Percentiles rank a stretch among this genome's conserved stretches.
These are phyloP conservation scores for Marasmius tenuissimus DNA, from an alignment of 1,284 basidiomycete species.

Conservation along the genomic window DNA sequence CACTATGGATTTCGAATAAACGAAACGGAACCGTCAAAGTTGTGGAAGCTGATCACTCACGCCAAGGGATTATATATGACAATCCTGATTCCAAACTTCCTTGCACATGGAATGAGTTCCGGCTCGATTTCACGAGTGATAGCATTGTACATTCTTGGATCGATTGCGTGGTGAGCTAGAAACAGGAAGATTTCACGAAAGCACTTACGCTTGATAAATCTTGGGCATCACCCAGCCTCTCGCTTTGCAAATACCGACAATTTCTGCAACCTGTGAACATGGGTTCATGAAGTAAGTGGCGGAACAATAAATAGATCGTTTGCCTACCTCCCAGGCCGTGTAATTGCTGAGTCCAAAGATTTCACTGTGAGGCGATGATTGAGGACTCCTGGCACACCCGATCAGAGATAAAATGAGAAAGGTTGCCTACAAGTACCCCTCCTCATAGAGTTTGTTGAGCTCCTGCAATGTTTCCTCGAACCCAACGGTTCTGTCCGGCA, in stretches of 20 bases:
- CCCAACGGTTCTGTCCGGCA: constrained; percentile 45
- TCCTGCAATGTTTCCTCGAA: constrained; percentile 46
- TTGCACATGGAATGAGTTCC: constrained; percentile 55
- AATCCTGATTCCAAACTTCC: constrained; percentile 54
- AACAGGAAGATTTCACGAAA: background rate
- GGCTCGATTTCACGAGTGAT: constrained; percentile 52
- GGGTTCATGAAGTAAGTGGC: background rate
- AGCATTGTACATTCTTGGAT: constrained; percentile 48
- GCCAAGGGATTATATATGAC: constrained; percentile 41
- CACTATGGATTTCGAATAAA: constrained; percentile 22
- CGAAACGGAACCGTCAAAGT: background rate
- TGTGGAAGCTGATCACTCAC: constrained; percentile 17
- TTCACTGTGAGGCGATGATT: constrained; percentile 29
- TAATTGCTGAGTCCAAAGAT: constrained; percentile 50
- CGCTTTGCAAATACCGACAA: constrained; percentile 50
- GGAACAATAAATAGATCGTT: background rate
- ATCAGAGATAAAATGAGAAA: background rate
- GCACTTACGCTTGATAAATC: constrained; percentile 28
- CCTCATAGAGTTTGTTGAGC: constrained; percentile 41
- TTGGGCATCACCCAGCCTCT: constrained; percentile 45
- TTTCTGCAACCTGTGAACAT: constrained; percentile 46
- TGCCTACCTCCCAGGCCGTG: constrained; percentile 30
- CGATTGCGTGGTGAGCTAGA: background rate
- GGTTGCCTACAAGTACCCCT: constrained; percentile 42
- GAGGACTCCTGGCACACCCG: background rate